These are phyloP conservation scores for Ramalina intermedia DNA, from an alignment of 495 filamentous ascomycete genomes.

Conservation along the genomic window DNA sequence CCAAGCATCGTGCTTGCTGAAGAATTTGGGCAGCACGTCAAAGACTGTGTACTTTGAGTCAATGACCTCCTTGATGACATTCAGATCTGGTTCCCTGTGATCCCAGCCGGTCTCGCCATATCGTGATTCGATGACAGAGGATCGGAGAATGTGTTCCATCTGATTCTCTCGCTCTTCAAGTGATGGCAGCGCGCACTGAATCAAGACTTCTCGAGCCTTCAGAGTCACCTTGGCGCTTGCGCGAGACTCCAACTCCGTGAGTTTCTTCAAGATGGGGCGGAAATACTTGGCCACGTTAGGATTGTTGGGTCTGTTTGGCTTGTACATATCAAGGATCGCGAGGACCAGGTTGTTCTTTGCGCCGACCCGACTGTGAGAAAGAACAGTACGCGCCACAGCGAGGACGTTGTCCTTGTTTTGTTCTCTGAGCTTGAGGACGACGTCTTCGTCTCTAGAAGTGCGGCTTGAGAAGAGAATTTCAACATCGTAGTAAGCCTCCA, in stretches of 20 bases:
- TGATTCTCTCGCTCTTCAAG: slow-evolving; percentile 86
- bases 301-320: slow-evolving; percentile 80
- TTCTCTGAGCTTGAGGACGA: slow-evolving; percentile 84
- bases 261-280: slow-evolving; percentile 62
- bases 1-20: slow-evolving; percentile 86
- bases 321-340: slow-evolving; percentile 85
- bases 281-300: slow-evolving; percentile 83
- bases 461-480: slow-evolving; percentile 79
- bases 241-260: slow-evolving; percentile 84
- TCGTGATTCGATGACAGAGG: slow-evolving; percentile 88
- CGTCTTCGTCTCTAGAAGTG: slow-evolving; percentile 80
- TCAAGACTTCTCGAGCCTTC: slow-evolving; percentile 91
- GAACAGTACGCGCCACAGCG: slow-evolving; percentile 70
- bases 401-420: slow-evolving; percentile 85
- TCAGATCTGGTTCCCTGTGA: slow-evolving; percentile 76
- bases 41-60: slow-evolving; percentile 98
- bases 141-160: slow-evolving; percentile 97
- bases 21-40: slow-evolving; percentile 88
- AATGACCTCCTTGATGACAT: slow-evolving; percentile 88
- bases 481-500: slow-evolving; percentile 66
- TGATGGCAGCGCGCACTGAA: slow-evolving; percentile 91
- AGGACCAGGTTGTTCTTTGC: slow-evolving; percentile 91
- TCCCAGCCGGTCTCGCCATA: slow-evolving; percentile 98
- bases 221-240: slow-evolving; percentile 88
- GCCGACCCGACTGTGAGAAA: slow-evolving; percentile 82